A percentile compares a stretch with the other conserved stretches of the same genome.
Conservation (phyloP, 805 yeast species). For the Sugiyamaella marilandica region DNA sequence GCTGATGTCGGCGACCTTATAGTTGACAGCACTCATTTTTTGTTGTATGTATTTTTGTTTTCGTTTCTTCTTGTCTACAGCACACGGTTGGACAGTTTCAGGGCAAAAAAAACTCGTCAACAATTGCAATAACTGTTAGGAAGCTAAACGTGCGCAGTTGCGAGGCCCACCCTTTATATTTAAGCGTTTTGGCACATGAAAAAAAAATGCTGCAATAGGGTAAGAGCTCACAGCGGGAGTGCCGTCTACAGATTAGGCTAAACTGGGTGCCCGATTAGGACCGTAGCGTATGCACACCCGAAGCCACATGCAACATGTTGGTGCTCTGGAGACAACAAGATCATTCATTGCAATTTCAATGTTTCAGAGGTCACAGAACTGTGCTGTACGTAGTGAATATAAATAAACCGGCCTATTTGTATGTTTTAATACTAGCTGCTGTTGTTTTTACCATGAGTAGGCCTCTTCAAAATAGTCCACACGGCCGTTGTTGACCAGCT, state of each 20-base stretch:
- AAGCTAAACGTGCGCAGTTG: background rate
- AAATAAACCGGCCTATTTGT: background rate
- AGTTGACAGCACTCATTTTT: constrained; percentile 45
- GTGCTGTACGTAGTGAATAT: no score
- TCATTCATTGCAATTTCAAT: background rate
- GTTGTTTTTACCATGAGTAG: constrained; percentile 54
- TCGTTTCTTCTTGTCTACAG: no score
- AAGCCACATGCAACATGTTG: background rate
- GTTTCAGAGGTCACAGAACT: background rate
- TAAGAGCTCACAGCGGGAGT: background rate
- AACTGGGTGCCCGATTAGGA: background rate
- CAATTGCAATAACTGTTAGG: background rate
- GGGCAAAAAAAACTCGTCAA: background rate
- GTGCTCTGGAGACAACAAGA: no score
- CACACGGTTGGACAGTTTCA: no score
- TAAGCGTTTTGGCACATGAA: background rate
- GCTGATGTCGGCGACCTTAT: constrained; percentile 96
- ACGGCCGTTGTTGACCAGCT: constrained; percentile 39
- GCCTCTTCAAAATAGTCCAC: constrained; percentile 72
- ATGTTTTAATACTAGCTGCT: background rate
- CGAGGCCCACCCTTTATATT: background rate
- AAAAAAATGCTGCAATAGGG: background rate
- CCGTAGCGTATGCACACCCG: background rate
- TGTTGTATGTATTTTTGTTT: background rate
- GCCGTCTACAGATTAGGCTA: background rate